Evolutionary conservation across 139 green algal species (phyloP).

Genomic region (Dunaliella primolecta): DNA sequence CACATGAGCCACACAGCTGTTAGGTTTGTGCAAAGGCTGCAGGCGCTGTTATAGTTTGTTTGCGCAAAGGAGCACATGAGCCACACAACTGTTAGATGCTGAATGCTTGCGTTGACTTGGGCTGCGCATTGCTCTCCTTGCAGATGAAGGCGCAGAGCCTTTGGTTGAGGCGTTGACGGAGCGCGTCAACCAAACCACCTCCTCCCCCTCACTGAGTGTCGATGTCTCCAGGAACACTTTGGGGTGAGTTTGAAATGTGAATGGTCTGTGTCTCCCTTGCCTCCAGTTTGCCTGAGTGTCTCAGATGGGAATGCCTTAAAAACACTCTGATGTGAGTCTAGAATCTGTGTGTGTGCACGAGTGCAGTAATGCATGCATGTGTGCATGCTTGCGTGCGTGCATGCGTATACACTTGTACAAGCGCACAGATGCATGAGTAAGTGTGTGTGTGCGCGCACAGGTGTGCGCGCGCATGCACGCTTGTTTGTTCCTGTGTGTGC

Average conservation of each 20-base stretch:
- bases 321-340: no score
- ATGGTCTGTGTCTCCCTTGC: no score
- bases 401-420: background rate
- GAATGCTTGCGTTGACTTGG: no score
- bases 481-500: background rate
- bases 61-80: no score
- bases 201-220: background rate
- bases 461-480: background rate
- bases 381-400: background rate
- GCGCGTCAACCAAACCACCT: background rate
- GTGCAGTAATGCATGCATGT: background rate
- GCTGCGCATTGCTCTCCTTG: no score
- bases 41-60: no score
- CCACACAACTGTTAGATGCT: no score
- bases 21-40: no score
- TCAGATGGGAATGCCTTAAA: no score
- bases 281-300: no score
- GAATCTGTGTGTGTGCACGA: background rate
- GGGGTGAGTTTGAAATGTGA: no score
- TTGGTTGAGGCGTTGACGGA: background rate
- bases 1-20: no score
- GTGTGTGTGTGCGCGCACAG: background rate
- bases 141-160: background rate
- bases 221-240: background rate
- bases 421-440: background rate